Percentiles rank a stretch among this genome's conserved stretches.
Conservation (phyloP, 2,329 filamentous ascomycete genomes). For the Penicillium sp. region DNA sequence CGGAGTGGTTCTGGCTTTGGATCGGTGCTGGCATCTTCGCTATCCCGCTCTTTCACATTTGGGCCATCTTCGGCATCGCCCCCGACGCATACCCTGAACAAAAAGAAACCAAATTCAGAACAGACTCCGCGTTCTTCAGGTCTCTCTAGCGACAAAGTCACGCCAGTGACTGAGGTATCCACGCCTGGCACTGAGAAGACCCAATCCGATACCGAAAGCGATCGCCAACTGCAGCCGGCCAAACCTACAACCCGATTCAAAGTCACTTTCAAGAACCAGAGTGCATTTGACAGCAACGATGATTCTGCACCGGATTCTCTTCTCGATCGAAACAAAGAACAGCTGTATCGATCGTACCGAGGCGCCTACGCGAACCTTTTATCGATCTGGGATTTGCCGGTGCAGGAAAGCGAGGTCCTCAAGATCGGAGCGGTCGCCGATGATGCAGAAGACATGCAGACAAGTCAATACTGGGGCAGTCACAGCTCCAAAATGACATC, state of each 20-base stretch:
- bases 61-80: slow-evolving; percentile 49
- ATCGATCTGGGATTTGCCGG: slow-evolving; percentile 61
- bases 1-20: slow-evolving; percentile 47
- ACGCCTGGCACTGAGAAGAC: slow-evolving; percentile 23
- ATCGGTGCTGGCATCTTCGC: slow-evolving; percentile 48
- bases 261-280: slow-evolving; percentile 60
- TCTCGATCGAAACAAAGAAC: slow-evolving; percentile 53
- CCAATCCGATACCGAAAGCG: slow-evolving; percentile 45
- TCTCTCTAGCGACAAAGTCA: not conserved
- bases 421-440: slow-evolving; percentile 56
- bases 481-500: slow-evolving; percentile 30
- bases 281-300: slow-evolving; percentile 60
- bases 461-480: slow-evolving; percentile 29
- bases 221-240: slow-evolving; percentile 31
- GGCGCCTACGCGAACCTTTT: slow-evolving; percentile 62
- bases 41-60: slow-evolving; percentile 52
- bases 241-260: slow-evolving; percentile 45
- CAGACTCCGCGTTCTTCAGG: slow-evolving; percentile 35
- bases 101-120: slow-evolving; percentile 43
- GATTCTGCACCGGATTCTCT: slow-evolving; percentile 51
- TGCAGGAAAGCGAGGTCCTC: slow-evolving; percentile 61
- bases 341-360: slow-evolving; percentile 58
- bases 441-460: slow-evolving; percentile 33
- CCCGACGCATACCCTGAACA: slow-evolving; percentile 37
- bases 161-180: not conserved